Evolutionary conservation across 352 stramenopile genomes (phyloP).

Genomic region (Lagenidium giganteum): DNA sequence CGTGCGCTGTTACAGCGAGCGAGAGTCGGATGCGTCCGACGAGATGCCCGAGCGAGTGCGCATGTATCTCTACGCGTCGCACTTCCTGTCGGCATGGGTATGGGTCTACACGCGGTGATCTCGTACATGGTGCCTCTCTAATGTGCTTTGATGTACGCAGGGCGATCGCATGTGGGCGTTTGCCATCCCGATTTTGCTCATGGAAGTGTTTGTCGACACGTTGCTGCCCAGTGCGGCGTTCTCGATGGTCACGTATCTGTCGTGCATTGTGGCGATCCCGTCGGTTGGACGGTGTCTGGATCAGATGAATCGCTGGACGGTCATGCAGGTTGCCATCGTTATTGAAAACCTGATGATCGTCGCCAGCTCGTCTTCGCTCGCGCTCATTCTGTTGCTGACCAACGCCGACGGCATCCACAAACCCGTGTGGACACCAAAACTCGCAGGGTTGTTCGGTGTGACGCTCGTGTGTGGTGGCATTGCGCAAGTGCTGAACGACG

Average conservation of each 20-base stretch:
- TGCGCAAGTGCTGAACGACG: conserved; percentile 58
- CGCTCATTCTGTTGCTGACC: conserved; percentile 36
- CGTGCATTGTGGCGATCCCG: conserved; percentile 53
- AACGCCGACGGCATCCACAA: conserved; percentile 41
- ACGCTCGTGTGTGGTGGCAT: conserved; percentile 51
- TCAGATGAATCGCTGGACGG: conserved; percentile 41
- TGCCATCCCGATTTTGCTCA: conserved; percentile 69
- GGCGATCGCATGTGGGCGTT: conserved; percentile 76
- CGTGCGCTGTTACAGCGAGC: too few species aligned
- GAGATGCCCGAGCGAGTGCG: conserved; percentile 23
- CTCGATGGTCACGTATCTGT: conserved; percentile 57
- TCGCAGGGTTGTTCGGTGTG: conserved; percentile 29
- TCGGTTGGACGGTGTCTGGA: conserved; percentile 49
- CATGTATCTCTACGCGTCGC: conserved; percentile 55
- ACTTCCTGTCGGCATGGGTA: conserved; percentile 66
- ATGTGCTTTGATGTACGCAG: too few species aligned
- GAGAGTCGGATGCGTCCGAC: background rate
- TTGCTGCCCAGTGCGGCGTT: conserved; percentile 62
- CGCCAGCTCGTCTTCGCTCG: conserved; percentile 40
- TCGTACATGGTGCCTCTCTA: too few species aligned
- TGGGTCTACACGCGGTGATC: too few species aligned
- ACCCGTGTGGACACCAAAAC: conserved; percentile 33
- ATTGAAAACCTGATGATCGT: conserved; percentile 66
- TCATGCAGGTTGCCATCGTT: conserved; percentile 53
- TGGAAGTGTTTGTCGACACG: conserved; percentile 78